Base-by-base conservation (phyloP, 1,139 yeast genomes). In the Lodderomyces parapsilosis region DNA sequence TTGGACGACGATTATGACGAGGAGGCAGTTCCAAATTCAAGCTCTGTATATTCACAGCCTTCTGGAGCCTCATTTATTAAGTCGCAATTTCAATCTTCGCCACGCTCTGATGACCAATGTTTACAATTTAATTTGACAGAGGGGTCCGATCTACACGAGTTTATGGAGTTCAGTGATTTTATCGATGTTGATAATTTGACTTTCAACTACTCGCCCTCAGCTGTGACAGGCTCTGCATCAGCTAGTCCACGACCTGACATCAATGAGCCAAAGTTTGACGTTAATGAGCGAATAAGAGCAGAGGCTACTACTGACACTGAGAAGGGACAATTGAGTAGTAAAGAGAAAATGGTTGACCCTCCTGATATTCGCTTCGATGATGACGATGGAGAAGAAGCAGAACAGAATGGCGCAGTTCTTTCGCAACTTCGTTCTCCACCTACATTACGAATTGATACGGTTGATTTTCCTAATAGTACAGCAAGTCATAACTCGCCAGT, bases 141-240 rank as follows among this genome's bases (percentile, higher is more conserved):
- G 14, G 11, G 8, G 5, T 28, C 32, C 5, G 34, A 37, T 23
- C 32, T 22, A 11, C 22, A 55, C 25, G 79, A 74, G 37, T 59
- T 76, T 19, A 69, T 75, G 65, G 90, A 83, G 52, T 80, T 84
- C 52, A 78, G 84, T 36, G 84, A 81, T 48, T 78, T 78, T 55
- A 80, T 85, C 40, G 81, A 83, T 56, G 80, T 83, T 53, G 89
- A 71, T 23, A 60, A 67, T 49, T 58, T 68, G 50, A 66, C 64
- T 49, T 66, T 69, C 43, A 54, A 61, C 4, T 47, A 52, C 38
- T 56, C 62, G 7, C 62, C 62, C 10, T 27, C 31, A 6, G 23
- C 27, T 22, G 31, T 10, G 4, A 5, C 7, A 4, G 30, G 14
- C 11, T 23, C 32, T 9, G 37, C 19, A 17, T 13, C 36, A 8